Evolutionary conservation across 805 yeast genomes (phyloP), one percentile per base, ranked within the genome.

Genomic region (Alloascoidea hylecoeti): DNA sequence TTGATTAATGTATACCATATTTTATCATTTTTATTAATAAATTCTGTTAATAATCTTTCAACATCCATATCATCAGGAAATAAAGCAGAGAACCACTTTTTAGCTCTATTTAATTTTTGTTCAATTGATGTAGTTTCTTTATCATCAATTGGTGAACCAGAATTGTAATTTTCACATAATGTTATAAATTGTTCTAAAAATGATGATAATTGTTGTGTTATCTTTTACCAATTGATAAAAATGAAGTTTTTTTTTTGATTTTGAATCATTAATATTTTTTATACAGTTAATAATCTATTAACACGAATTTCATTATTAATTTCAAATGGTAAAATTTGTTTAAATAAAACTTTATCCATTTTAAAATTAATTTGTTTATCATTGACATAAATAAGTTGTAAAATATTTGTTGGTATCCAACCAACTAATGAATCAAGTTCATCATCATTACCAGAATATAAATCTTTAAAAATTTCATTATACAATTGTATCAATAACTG

Each of bases 381-480:
- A 50, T 84, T 83, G 44, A 86, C 78, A 49, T 81, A 86, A 37
- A 79, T 66, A 34, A 83, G 63, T 16, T 74, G 70, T 35, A 86
- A 57, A 0, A 86, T 53, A 16, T 68, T 66, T 34, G 73, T 70
- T 1, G 96, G 95, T 17, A 85, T 74, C 51, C 65, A 63, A 3
- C 56, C 52, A 5, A 72, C 49, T 16, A 60, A 42, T 4, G 49
- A 47, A 14, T 61, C 58, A 2, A 61, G 41, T 4, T 50, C 51
- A 16, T 51, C 46, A 16, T 51, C 52, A 14, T 47, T 42, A 15
- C 47, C 42, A n/a, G 41, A 50, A 27, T 44, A 37, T 12, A 35
- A 36, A 16, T 39, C 38, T 4, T 12, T 49, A 47, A 58, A 58
- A 17, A 72, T 66, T 4, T 62, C 59, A 41, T 75, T 61, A 53